These are phyloP conservation scores for Ceratobasidium sp. DNA, from an alignment of 1,284 basidiomycete species.

Conservation along the genomic window DNA sequence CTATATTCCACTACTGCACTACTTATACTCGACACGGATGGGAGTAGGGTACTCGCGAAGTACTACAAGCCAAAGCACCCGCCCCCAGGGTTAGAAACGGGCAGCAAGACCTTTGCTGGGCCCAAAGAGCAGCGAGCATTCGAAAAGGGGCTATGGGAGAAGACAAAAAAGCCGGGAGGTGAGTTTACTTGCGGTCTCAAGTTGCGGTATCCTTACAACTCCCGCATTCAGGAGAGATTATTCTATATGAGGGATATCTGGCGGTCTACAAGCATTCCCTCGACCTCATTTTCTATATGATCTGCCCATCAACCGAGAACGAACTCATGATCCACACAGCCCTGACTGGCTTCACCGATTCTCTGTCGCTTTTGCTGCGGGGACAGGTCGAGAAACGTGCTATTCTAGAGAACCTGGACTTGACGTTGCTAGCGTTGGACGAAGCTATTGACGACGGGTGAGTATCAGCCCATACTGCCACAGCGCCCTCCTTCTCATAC, in stretches of 20 bases:
- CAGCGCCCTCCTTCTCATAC: constrained; percentile 1
- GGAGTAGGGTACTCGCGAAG: constrained; percentile 93
- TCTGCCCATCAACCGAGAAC: constrained; percentile 90
- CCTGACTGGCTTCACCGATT: constrained; percentile 87
- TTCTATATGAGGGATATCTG: constrained; percentile 91
- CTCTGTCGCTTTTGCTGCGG: constrained; percentile 84
- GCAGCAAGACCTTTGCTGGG: constrained; percentile 73
- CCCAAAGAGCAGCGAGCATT: constrained; percentile 95
- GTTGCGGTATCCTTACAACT: constrained; percentile 1
- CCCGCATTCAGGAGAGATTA: constrained; percentile 81
- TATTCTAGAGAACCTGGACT: constrained; percentile 93
- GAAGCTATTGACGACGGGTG: constrained; percentile 99
- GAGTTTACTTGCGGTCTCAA: constrained; percentile 52
- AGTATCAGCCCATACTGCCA: constrained; percentile 53
- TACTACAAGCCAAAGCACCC: constrained; percentile 88
- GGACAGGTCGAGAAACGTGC: constrained; percentile 96
- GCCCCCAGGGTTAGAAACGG: constrained; percentile 58
- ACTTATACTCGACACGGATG: constrained; percentile 92
- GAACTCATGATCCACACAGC: constrained; percentile 94
- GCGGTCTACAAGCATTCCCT: constrained; percentile 93
- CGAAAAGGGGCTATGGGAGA: constrained; percentile 95
- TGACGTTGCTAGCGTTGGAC: constrained; percentile 93
- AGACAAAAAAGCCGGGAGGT: constrained; percentile 93
- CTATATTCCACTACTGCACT: constrained; percentile 89
- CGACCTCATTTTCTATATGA: constrained; percentile 95